phyloP scores from a whole-genome alignment of 345 rosid species.

The Clausena lansium region DNA sequence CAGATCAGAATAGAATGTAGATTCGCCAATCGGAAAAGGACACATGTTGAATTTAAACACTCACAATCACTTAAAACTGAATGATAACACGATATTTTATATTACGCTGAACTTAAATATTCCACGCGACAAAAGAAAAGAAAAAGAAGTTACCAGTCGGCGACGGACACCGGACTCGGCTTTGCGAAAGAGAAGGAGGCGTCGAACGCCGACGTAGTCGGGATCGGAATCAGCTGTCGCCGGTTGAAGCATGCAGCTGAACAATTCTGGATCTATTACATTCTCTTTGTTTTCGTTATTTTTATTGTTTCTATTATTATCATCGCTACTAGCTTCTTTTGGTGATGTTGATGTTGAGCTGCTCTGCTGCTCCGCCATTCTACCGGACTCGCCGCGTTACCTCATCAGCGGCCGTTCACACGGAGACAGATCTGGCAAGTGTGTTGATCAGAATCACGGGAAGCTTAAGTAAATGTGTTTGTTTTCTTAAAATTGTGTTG shows the following conservation, averaged over 20 bases:
- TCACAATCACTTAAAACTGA: background rate
- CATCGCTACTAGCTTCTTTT: conserved; percentile 16
- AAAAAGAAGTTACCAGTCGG: conserved; percentile 55
- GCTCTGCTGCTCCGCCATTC: conserved; percentile 46
- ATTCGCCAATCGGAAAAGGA: background rate
- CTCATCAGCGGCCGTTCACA: conserved; percentile 26
- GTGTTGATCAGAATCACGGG: background rate
- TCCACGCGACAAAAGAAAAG: background rate
- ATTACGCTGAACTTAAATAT: background rate
- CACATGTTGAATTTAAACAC: background rate
- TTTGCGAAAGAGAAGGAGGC: conserved; percentile 80
- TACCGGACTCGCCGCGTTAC: conserved; percentile 11
- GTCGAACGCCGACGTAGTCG: conserved; percentile 71
- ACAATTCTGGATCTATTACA: conserved; percentile 59
- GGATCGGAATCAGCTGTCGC: conserved; percentile 56
- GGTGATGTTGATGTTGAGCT: conserved; percentile 3
- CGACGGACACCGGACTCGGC: conserved; percentile 59
- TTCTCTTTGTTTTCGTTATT: conserved; percentile 13
- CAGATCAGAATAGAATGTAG: background rate
- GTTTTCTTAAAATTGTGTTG: background rate
- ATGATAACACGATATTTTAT: background rate
- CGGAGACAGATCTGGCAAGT: background rate
- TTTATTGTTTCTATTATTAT: background rate
- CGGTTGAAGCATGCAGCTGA: conserved; percentile 83
- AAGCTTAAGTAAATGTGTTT: background rate